Percentiles rank a stretch among this genome's conserved stretches.
Evolutionary conservation across 75 land plant species (phyloP).

Genomic region (Ceratopteris richardii): DNA sequence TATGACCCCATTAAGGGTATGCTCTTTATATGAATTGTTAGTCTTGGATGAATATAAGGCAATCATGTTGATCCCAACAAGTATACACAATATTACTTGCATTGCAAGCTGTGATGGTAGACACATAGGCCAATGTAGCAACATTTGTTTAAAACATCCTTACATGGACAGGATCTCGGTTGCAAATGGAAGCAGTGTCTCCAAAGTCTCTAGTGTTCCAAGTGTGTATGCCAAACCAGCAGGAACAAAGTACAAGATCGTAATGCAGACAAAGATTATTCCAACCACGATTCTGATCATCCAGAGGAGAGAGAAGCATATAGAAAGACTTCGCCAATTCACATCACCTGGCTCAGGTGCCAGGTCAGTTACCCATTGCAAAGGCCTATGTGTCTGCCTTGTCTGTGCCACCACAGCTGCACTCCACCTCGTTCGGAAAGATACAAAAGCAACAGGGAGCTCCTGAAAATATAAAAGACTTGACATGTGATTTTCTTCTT

Average conservation of each 20-base stretch:
- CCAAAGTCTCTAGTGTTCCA: constrained; percentile 49
- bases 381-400: constrained; percentile 55
- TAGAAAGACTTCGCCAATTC: constrained; percentile 52
- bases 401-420: constrained; percentile 68
- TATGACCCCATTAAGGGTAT: too few species aligned
- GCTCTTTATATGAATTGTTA: too few species aligned
- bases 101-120: too few species aligned
- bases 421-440: constrained; percentile 59
- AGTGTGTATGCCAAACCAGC: constrained; percentile 66
- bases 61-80: too few species aligned
- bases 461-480: constrained; percentile 31
- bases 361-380: constrained; percentile 59
- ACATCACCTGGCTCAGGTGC: constrained; percentile 88
- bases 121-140: too few species aligned
- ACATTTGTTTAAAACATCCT: too few species aligned
- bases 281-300: constrained; percentile 32
- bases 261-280: constrained; percentile 43
- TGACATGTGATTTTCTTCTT: too few species aligned
- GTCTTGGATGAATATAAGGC: too few species aligned
- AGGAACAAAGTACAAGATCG: constrained; percentile 55
- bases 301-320: constrained; percentile 25
- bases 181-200: constrained; percentile 55
- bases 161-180: constrained; percentile 53
- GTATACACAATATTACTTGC: too few species aligned
- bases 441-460: constrained; percentile 68